Evolutionary conservation across 495 filamentous ascomycete species (phyloP).

Genomic region (Podospora pseudoanserina): DNA sequence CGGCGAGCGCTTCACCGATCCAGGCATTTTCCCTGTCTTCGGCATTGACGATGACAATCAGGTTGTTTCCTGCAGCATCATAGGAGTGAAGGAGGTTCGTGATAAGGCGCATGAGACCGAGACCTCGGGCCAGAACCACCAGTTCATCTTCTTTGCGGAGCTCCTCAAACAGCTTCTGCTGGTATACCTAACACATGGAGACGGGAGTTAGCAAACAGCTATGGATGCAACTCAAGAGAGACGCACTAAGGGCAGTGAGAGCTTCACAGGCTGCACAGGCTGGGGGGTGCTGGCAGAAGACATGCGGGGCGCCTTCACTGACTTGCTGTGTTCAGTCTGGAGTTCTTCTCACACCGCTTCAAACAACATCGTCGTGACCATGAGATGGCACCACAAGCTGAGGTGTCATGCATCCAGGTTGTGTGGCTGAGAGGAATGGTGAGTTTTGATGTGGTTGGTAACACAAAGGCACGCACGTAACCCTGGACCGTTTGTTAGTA

Average conservation of each 20-base stretch:
- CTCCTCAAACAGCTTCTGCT: slow-evolving; percentile 90
- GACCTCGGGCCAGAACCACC: slow-evolving; percentile 82
- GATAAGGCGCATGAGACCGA: slow-evolving; percentile 83
- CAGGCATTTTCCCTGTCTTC: slow-evolving; percentile 91
- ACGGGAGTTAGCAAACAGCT: slow-evolving; percentile 3
- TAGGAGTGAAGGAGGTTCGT: slow-evolving; percentile 95
- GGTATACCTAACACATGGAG: slow-evolving; percentile 55
- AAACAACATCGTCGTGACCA: neutral
- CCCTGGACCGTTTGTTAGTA: neutral
- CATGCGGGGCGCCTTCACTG: slow-evolving; percentile 22
- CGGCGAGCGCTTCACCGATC: slow-evolving; percentile 89
- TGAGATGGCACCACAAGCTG: neutral
- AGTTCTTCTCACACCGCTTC: neutral
- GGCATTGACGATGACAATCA: slow-evolving; percentile 85
- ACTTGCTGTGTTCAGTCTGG: neutral
- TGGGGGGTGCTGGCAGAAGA: slow-evolving; percentile 25
- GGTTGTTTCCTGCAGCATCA: slow-evolving; percentile 90
- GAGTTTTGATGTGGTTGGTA: neutral
- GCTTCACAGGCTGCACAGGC: slow-evolving; percentile 68
- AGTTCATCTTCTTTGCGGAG: slow-evolving; percentile 89
- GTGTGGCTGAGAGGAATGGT: neutral
- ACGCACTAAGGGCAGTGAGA: slow-evolving; percentile 84
- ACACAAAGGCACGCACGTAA: neutral
- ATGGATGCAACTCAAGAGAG: neutral
- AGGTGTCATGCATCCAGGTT: neutral